Evolutionary conservation across 2,329 filamentous ascomycete genomes (phyloP), one percentile per base, ranked within the genome.

Genomic region (Corinectria fuckeliana): DNA sequence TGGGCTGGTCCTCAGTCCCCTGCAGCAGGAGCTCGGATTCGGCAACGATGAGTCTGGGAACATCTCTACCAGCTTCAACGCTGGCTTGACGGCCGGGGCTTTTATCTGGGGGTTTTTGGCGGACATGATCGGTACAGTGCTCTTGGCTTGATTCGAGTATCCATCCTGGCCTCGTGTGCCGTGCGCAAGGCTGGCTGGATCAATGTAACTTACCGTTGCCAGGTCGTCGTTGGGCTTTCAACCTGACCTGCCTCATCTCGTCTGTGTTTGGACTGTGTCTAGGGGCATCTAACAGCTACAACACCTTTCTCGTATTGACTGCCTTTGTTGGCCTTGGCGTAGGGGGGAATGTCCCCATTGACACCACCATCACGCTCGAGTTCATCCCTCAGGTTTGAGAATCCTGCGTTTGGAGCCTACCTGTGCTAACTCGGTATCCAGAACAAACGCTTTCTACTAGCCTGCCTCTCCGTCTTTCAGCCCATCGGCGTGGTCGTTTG

Each of bases 1-100:
- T 65, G 83, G 83, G 10, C 76, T 87, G 2, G 78, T 85, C 0
- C 70, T 85, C 14, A 80, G 79, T 9, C 81, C 84, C 6, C 69
- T 87, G 56, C 77, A 85, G 64, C 83, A 86, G 67, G 85, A 87
- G 69, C 69, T 87, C 20, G 83, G 82, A 1, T 85, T 87, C 56
- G 80, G 58, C 0, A 56, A 74, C 23, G 57, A 55, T 11, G 56
- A 71, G 53, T 71, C 71, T 2, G 76, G 76, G 1, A 84, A 84
- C 47, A 81, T 87, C n/a, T 82, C 78, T 8, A 81, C 81, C 0
- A 79, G 81, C 4, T 85, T 86, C 68, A 83, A 79, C 7, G 76
- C 82, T 4, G 84, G 84, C 0, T 71, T 87, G 20, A 84, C 83
- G 3, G 81, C 79, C 8, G 84, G 84, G 1, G 84, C 84, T 0